Percentiles rank a stretch among this genome's conserved stretches.
Evolutionary conservation across 139 green algal genomes (phyloP).

Genomic region (Nannochloris sp.): DNA sequence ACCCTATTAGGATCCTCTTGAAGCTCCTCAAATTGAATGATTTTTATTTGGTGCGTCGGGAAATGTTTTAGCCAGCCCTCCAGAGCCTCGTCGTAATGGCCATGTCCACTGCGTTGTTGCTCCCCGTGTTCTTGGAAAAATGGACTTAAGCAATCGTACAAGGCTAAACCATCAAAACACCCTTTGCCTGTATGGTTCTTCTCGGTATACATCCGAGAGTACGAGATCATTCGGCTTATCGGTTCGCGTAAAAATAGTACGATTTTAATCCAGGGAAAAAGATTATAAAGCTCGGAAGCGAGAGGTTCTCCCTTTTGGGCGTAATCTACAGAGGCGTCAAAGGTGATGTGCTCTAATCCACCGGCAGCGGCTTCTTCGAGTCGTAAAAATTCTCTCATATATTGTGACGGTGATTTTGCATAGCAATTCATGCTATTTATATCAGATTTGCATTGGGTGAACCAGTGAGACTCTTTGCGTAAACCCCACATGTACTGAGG

Average conservation of each 20-base stretch:
- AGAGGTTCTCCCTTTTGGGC: not conserved
- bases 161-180: not conserved
- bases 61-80: not conserved
- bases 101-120: too few species aligned
- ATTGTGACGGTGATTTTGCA: not conserved
- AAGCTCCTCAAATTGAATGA: not conserved
- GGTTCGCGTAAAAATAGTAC: not conserved
- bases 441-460: not conserved
- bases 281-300: not conserved
- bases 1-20: not conserved
- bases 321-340: not conserved
- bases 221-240: not conserved
- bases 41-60: not conserved
- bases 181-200: not conserved
- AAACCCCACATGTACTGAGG: not conserved
- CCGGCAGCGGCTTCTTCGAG: not conserved
- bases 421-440: not conserved
- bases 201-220: not conserved
- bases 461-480: not conserved
- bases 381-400: not conserved
- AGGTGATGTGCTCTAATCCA: not conserved
- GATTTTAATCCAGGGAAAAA: not conserved
- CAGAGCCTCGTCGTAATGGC: not conserved
- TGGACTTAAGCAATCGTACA: not conserved
- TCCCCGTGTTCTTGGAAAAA: not conserved